Evolutionary conservation across 257 asterid genomes (phyloP).

Genomic region (Przewalskia tangutica): DNA sequence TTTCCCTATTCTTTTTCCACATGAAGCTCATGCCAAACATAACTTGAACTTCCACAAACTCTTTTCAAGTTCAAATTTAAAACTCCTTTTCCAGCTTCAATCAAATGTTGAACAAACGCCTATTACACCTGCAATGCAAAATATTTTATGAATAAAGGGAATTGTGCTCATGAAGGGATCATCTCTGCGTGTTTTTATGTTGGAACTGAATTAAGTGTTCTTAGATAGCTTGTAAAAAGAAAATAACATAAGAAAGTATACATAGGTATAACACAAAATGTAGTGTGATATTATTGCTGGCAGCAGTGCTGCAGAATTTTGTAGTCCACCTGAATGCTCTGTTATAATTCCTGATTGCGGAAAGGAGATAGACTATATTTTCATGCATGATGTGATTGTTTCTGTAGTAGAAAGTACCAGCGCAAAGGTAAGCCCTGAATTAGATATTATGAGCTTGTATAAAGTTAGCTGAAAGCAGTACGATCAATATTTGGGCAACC

Average conservation of each 20-base stretch:
- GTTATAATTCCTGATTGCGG: too few species aligned
- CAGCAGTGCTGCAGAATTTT: too few species aligned
- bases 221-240: too few species aligned
- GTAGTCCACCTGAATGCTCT: too few species aligned
- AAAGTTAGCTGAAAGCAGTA: neutral
- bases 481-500: neutral
- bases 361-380: too few species aligned
- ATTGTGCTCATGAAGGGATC: neutral
- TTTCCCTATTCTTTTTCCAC: neutral
- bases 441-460: neutral
- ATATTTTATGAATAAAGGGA: neutral
- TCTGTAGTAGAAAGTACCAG: too few species aligned
- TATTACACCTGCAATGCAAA: neutral
- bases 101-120: neutral
- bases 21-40: too few species aligned
- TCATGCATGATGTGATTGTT: too few species aligned
- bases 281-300: too few species aligned
- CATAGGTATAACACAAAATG: neutral
- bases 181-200: neutral
- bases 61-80: neutral
- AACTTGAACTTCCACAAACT: neutral
- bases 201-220: neutral
- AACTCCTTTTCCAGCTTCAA: neutral
- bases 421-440: neutral
- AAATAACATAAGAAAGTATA: neutral